Evolutionary conservation across 208 protist genomes (phyloP), one percentile per base, ranked within the genome.

Genomic region (Trypanosoma boissoni): DNA sequence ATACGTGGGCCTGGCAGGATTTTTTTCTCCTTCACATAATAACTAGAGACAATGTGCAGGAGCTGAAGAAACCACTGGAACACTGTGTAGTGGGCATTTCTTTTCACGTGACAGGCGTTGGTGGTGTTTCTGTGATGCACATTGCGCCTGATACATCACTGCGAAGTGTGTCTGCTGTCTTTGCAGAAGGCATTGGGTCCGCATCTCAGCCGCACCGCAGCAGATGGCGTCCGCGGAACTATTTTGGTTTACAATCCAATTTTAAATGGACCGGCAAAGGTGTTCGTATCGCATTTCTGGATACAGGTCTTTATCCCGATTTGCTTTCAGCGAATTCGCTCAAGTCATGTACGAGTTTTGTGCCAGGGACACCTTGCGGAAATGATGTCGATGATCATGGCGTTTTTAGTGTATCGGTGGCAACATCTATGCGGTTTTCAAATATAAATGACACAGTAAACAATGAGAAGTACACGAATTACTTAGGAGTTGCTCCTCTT

Each of bases 391-490:
- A 98, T 34, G 95, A 93, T 7, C 98, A 99, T 68, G 98, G 98
- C 21, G 99, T 97, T 3, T 98, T 98, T 67, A 97, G 97, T n/a
- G 84, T 96, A 8, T 96, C 96, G 43, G 58, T 98, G 34, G 34
- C 34, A 6, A 39, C 34, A 39, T 39, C 34, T 6, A 16, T 23
- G 51, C 51, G 23, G 14, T 1, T 32, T n/a, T 12, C 14, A 6
- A 56, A 56, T 26, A 26, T 16, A n/a, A 21, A 43, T 14, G 51
- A 56, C 9, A 10, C 1, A 2, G 20, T 32, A 20, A n/a, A 0
- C 7, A 41, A 14, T 2, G 44, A 1, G 60, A 34, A 58, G 26
- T 23, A 64, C 37, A 44, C 24, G 27, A 91, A 20, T 21, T 64
- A 84, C 34, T 32, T 68, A 3, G 98, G 98, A 3, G 65, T 99